Base-by-base conservation (phyloP, 169 alveolate genomes). In the Babesia gibsoni region DNA sequence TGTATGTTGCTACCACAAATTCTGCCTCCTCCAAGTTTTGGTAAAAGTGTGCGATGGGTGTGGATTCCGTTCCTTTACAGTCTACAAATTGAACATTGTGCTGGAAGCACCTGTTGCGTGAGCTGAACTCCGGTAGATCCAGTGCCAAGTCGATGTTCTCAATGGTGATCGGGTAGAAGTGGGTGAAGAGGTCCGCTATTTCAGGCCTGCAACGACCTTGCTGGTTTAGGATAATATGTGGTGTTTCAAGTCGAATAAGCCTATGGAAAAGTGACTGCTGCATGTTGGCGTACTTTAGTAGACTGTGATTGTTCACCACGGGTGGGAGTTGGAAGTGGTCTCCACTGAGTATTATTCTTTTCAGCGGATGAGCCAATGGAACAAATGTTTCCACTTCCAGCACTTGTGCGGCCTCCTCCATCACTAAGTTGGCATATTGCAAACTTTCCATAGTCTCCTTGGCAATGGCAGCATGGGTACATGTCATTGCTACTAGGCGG, bases 301-400 rank as follows among this genome's bases (percentile, higher is more conserved):
- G 73, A 32, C 84, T 73, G 54, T 89, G 84, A 68, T 92, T 91
- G 82, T 94, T 91, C 36, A 95, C 93, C 30, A 94, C 92, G 5
- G 98, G 98, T 1, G 97, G 96, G 56, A 95, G 84, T 78, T 95
- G 98, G 69, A 89, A 91, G 70, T 93, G 94, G 77, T 95, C 98
- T 4, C 98, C 98, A 20, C 95, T 84, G 67, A 95, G 88, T 49
- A 94, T 89, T 52, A 95, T 88, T 39, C 98, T 75, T 67, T 92
- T 92, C 79, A 82, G 84, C 61, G 88, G 91, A 54, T 74, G 91
- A 23, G 93, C 79, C 89, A 95, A 79, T 12, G 96, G 98, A 32
- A 93, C 90, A 78, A 95, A 92, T 20, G 96, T 95, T 57, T 95
- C 98, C 46, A 90, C 91, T 68, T 92, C 94, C 67, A 91, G 53